Conservation (phyloP, 1,284 basidiomycete species). For the Ustilago hordei region DNA sequence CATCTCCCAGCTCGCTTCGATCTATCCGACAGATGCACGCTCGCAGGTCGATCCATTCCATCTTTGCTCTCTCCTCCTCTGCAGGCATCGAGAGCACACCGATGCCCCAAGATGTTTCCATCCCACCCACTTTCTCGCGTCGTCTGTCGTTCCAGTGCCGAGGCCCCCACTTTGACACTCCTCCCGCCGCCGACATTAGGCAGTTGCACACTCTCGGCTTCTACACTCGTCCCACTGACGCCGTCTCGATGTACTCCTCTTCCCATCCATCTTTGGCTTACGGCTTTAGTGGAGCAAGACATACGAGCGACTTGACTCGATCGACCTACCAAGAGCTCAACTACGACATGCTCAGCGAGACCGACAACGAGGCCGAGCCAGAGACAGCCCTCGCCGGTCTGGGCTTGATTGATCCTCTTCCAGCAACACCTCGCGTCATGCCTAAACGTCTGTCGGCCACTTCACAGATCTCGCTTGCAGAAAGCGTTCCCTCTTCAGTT, state of each 20-base stretch:
- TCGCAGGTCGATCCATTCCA: constrained; percentile 29
- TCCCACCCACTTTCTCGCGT: neutral
- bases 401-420: constrained; percentile 20
- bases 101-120: neutral
- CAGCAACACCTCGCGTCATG: constrained; percentile 18
- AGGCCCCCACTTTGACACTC: constrained; percentile 26
- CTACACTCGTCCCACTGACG: constrained; percentile 10
- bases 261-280: neutral
- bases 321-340: constrained; percentile 14
- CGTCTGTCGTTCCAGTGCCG: constrained; percentile 34
- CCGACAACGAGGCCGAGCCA: constrained; percentile 5
- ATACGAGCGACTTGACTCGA: constrained; percentile 32
- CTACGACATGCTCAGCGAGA: constrained; percentile 15
- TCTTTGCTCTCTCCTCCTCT: constrained; percentile 11
- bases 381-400: constrained; percentile 19
- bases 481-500: constrained; percentile 15
- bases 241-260: constrained; percentile 18
- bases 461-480: constrained; percentile 21
- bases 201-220: constrained; percentile 3
- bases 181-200: constrained; percentile 25
- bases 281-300: constrained; percentile 9
- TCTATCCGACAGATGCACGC: constrained; percentile 40
- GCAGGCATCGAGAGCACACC: neutral
- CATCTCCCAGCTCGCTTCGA: constrained; percentile 26
- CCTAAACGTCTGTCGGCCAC: constrained; percentile 26